Evolutionary conservation across 2,329 filamentous ascomycete species (phyloP).

Genomic region (Cytospora schulzeri): DNA sequence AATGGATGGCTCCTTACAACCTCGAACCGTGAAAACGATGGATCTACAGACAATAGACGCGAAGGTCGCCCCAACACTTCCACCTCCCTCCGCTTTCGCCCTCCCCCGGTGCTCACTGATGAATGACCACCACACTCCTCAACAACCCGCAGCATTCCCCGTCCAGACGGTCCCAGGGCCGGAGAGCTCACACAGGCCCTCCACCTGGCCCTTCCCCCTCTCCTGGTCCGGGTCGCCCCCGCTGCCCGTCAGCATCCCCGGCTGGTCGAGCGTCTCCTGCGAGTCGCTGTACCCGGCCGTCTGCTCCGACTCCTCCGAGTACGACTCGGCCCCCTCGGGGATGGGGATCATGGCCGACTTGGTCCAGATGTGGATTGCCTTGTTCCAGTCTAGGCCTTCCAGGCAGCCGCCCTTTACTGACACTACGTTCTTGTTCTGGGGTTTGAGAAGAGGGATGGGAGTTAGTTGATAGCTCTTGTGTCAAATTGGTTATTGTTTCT

Average conservation of each 20-base stretch:
- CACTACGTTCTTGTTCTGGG: conserved; percentile 58
- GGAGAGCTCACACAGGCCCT: conserved; percentile 17
- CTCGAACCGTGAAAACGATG: not conserved
- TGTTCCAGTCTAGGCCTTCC: conserved; percentile 61
- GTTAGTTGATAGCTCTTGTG: too few species aligned
- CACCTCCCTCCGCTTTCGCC: too few species aligned
- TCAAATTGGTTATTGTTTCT: too few species aligned
- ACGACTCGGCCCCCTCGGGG: conserved; percentile 62
- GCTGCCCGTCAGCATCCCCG: conserved; percentile 40
- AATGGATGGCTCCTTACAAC: not conserved
- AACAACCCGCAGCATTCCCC: not conserved
- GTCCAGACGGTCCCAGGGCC: conserved; percentile 3
- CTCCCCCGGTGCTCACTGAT: too few species aligned
- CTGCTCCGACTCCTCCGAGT: conserved; percentile 53
- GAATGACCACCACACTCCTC: conserved; percentile 1
- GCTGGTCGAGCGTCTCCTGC: conserved; percentile 53
- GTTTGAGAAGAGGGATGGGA: not conserved
- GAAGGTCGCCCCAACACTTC: not conserved
- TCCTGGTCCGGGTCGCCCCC: conserved; percentile 8
- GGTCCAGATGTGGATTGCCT: conserved; percentile 68
- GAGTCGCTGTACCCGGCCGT: conserved; percentile 45
- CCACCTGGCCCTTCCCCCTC: not conserved
- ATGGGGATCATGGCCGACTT: conserved; percentile 65
- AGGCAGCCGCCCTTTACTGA: conserved; percentile 70
- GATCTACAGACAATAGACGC: not conserved